phyloP scores from a whole-genome alignment of 2,329 filamentous ascomycete species.

The Pseudogymnoascus sp. region DNA sequence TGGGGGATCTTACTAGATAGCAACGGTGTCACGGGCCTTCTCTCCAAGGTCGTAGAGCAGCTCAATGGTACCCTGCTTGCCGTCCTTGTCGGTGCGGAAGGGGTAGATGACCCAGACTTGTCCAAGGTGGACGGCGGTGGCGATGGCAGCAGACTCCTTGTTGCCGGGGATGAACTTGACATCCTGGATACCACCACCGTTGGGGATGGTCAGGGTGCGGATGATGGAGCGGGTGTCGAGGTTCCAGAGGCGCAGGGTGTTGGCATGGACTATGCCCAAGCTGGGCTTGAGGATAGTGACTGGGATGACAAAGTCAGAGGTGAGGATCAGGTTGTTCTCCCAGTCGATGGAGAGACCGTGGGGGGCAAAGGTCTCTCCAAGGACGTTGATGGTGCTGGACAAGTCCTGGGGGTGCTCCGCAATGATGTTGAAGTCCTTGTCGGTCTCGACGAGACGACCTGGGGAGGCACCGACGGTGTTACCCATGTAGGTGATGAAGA shows the following conservation, averaged over 20 bases:
- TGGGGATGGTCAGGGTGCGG: constrained; percentile 53
- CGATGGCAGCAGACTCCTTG: constrained; percentile 49
- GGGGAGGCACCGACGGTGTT: constrained; percentile 48
- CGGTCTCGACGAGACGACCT: constrained; percentile 54
- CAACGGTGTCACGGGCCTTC: constrained; percentile 47
- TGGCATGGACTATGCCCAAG: constrained; percentile 44
- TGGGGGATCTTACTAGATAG: constrained; percentile 42
- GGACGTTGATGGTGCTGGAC: constrained; percentile 45
- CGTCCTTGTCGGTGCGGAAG: constrained; percentile 46
- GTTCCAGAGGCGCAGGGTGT: constrained; percentile 55
- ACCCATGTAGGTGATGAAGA: constrained; percentile 58
- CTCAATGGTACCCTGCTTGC: constrained; percentile 51
- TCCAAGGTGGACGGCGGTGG: constrained; percentile 52
- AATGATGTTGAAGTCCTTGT: constrained; percentile 52
- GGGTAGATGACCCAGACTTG: constrained; percentile 62
- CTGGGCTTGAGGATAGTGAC: constrained; percentile 54
- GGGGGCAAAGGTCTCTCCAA: constrained; percentile 53
- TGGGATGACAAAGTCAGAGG: constrained; percentile 57
- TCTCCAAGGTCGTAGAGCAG: constrained; percentile 51
- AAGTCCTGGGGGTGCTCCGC: constrained; percentile 56
- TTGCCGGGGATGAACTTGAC: constrained; percentile 60
- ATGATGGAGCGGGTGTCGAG: constrained; percentile 46
- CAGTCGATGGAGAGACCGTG: constrained; percentile 54
- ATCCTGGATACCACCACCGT: constrained; percentile 54
- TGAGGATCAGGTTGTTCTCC: constrained; percentile 50